Conservation (phyloP, 345 rosid species). For the Salix brachista region DNA sequence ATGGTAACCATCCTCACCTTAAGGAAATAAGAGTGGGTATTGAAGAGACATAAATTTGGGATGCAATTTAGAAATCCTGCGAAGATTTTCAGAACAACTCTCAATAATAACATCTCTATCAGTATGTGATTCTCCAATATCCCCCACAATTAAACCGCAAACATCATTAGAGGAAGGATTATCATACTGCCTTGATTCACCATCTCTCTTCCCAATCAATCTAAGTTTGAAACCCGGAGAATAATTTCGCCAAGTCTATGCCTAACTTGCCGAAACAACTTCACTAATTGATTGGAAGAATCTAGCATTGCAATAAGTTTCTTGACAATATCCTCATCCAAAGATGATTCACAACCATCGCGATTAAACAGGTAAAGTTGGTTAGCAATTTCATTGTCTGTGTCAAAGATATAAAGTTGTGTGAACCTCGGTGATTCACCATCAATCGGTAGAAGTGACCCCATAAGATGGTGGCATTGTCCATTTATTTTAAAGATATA, state of each 20-base stretch:
- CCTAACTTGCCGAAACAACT: not conserved
- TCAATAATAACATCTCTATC: not conserved
- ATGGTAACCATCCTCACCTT: not conserved
- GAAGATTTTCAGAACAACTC: rapidly evolving
- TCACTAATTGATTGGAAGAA: not conserved
- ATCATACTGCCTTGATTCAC: not conserved
- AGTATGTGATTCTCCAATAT: not conserved
- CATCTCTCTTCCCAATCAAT: not conserved
- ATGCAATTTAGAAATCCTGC: not conserved
- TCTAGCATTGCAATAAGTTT: not conserved
- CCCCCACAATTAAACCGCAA: not conserved
- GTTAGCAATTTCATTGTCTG: not conserved
- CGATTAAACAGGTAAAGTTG: not conserved
- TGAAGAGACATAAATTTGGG: not conserved
- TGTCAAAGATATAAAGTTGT: constrained; percentile 7
- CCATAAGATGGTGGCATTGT: not conserved
- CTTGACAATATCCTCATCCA: not conserved
- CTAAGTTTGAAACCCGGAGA: not conserved
- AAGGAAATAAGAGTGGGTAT: not conserved
- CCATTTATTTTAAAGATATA: not conserved
- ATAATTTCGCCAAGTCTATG: not conserved
- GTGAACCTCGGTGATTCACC: not conserved
- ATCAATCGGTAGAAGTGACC: not conserved
- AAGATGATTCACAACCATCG: rapidly evolving
- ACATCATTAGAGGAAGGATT: not conserved